Evolutionary conservation across 1,139 yeast species (phyloP).

Genomic region (Geotrichum carabidarum): DNA sequence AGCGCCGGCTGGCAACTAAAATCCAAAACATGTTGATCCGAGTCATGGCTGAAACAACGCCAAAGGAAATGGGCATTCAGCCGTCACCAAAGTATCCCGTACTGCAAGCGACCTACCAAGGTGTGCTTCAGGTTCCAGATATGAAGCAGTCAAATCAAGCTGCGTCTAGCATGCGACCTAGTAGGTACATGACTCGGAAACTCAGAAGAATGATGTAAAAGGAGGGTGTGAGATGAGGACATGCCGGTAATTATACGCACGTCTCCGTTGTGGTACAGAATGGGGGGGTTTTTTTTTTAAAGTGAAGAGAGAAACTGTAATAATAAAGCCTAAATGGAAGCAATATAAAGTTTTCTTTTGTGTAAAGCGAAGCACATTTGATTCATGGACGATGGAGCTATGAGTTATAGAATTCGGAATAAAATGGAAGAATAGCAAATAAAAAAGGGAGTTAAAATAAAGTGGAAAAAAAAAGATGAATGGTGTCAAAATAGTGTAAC

Average conservation of each 20-base stretch:
- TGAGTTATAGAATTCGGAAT: neutral
- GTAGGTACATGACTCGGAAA: constrained; percentile 14
- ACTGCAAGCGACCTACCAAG: constrained; percentile 66
- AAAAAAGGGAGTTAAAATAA: neutral
- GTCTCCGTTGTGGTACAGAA: neutral
- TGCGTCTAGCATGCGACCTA: constrained; percentile 18
- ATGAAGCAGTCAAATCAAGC: constrained; percentile 24
- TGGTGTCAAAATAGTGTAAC: neutral
- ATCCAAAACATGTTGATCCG: constrained; percentile 48
- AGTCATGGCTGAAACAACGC: constrained; percentile 36
- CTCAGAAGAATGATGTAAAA: constrained; percentile 10
- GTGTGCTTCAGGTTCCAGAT: constrained; percentile 60
- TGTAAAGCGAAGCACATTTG: neutral
- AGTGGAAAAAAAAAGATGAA: neutral
- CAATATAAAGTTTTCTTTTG: too few relatives aligned
- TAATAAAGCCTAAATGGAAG: too few relatives aligned
- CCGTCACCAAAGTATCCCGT: constrained; percentile 52
- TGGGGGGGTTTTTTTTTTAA: too few relatives aligned
- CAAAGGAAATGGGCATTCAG: constrained; percentile 28
- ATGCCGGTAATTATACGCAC: too few relatives aligned
- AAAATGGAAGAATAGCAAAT: neutral
- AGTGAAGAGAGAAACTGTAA: too few relatives aligned
- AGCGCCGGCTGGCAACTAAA: constrained; percentile 49
- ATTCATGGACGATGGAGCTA: neutral
- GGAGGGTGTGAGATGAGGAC: too few relatives aligned